Base-by-base conservation (phyloP, 148 eudicot genomes). In the Vaccinium vitisidaea region DNA sequence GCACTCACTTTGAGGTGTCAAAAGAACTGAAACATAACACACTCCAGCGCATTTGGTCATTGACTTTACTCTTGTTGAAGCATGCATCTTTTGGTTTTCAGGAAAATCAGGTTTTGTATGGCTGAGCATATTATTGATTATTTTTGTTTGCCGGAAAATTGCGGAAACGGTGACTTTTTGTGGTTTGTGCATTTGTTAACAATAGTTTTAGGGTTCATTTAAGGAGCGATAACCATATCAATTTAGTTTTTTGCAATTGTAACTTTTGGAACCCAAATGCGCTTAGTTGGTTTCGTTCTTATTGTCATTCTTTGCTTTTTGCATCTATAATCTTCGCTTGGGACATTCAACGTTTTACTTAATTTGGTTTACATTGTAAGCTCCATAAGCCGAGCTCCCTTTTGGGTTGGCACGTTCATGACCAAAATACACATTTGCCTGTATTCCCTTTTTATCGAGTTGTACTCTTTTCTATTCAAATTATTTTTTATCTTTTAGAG, bases 341-440 rank as follows among this genome's bases (percentile, higher is more conserved):
- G 15, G 21, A 32, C 59, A 59, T 77, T 54, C 30, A 76, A 75
- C 52, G 39, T 6, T 65, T 61, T 76, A 21, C 39, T 30, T 67
- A 50, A 82, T 8, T 86, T 69, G 18, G 67, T 77, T 10, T 25
- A 77, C 55, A 5, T 82, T 70, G n/a, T n/a, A n/a, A n/a, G n/a
- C n/a, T n/a, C n/a, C n/a, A n/a, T n/a, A n/a, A n/a, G n/a, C n/a
- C n/a, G n/a, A n/a, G n/a, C n/a, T n/a, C n/a, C n/a, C n/a, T n/a
- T n/a, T n/a, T n/a, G n/a, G n/a, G n/a, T n/a, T n/a, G n/a, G n/a
- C n/a, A n/a, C n/a, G n/a, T n/a, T n/a, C n/a, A n/a, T n/a, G n/a
- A n/a, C n/a, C n/a, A n/a, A n/a, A n/a, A n/a, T n/a, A n/a, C n/a
- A n/a, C n/a, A n/a, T n/a, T n/a, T n/a, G n/a, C n/a, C n/a, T n/a